Conservation (phyloP, 2,329 filamentous ascomycete species). For the Didymella glomerata region DNA sequence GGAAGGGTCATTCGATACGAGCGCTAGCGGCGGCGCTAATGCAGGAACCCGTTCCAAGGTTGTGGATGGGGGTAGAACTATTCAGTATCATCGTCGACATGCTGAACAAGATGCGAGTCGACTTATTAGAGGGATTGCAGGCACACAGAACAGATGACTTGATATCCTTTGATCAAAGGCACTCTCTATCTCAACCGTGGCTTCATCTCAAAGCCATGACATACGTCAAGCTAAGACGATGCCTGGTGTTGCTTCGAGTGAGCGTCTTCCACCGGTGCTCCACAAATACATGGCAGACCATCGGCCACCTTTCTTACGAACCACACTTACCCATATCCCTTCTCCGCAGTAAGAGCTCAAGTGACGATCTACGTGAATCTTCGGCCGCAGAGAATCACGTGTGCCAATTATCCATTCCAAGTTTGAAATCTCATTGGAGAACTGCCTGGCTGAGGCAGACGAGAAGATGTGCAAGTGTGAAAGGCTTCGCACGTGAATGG, state of each 20-base stretch:
- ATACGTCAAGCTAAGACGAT: neutral
- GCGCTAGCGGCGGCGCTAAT: neutral
- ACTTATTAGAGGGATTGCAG: no score
- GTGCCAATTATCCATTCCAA: no score
- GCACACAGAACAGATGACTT: neutral
- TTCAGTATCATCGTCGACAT: neutral
- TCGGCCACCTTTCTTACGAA: neutral
- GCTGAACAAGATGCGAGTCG: neutral
- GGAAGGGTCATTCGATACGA: neutral
- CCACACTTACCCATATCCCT: neutral
- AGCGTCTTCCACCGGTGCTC: neutral
- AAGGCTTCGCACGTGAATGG: neutral
- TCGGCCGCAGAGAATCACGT: neutral
- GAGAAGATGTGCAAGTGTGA: neutral
- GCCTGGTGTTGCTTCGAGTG: neutral
- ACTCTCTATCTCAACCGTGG: neutral
- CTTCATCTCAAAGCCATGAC: neutral
- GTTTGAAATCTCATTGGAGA: neutral
- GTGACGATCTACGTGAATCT: neutral
- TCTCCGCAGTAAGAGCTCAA: neutral
- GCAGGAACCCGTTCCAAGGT: constrained; percentile 3
- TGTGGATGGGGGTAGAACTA: neutral
- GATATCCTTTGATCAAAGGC: neutral
- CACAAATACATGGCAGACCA: neutral
- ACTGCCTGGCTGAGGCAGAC: neutral